A percentile compares a stretch with the other conserved stretches of the same genome.
Conservation (phyloP, 1,139 yeast species). For the Kodamaea suecica region DNA sequence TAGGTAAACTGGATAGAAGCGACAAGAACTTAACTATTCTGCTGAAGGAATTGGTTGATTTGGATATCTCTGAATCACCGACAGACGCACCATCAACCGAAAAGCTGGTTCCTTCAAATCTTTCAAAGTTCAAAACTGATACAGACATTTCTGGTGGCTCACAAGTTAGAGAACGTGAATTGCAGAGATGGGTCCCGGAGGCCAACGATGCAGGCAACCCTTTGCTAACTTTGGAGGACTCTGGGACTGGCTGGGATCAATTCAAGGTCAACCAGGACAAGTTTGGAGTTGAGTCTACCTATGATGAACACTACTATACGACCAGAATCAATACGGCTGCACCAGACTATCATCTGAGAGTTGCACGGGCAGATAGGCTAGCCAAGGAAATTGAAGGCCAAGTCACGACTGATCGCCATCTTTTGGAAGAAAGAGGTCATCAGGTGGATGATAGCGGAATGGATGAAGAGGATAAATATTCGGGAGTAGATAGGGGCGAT, state of each 20-base stretch:
- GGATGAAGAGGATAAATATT: slow-evolving; percentile 95
- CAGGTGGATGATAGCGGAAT: slow-evolving; percentile 76
- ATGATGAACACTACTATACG: slow-evolving; percentile 87
- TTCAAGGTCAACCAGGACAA: slow-evolving; percentile 84
- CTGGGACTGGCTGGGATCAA: slow-evolving; percentile 74
- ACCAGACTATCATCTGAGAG: slow-evolving; percentile 67
- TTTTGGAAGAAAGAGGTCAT: slow-evolving; percentile 89
- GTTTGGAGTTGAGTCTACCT: slow-evolving; percentile 85
- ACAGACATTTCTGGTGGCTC: slow-evolving; percentile 63
- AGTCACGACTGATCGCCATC: slow-evolving; percentile 66
- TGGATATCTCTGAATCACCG: slow-evolving; percentile 35
- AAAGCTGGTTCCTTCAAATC: slow-evolving; percentile 6
- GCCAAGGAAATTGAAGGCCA: slow-evolving; percentile 81
- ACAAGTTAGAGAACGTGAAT: slow-evolving; percentile 59
- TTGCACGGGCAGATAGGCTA: slow-evolving; percentile 68
- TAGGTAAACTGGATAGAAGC: slow-evolving; percentile 32
- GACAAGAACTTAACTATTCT: slow-evolving; percentile 45
- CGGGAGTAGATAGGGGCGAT: slow-evolving; percentile 64
- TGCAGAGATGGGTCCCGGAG: slow-evolving; percentile 86
- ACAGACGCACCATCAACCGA: too few relatives aligned
- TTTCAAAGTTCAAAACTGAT: slow-evolving; percentile 69
- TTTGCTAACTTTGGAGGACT: slow-evolving; percentile 44
- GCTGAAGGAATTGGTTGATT: slow-evolving; percentile 62
- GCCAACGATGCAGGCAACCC: slow-evolving; percentile 27
- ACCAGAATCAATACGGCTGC: slow-evolving; percentile 73